These are phyloP conservation scores for Phytophthora europaea DNA, from an alignment of 352 stramenopile genomes.

Conservation along the genomic window DNA sequence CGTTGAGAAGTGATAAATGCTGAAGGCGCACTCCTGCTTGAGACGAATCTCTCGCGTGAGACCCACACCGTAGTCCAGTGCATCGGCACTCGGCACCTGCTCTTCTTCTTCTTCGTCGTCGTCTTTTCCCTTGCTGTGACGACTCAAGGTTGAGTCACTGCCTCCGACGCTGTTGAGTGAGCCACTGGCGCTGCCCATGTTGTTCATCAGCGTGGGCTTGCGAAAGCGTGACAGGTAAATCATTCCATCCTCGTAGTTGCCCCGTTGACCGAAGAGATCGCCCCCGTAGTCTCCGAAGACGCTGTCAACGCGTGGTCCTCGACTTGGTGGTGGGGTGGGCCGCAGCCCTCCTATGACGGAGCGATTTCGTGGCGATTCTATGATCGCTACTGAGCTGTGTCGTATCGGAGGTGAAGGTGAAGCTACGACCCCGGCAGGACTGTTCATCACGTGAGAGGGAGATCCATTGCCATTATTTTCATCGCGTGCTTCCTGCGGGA, in stretches of 20 bases:
- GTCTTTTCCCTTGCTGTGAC: conserved; percentile 47
- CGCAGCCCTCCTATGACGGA: conserved; percentile 49
- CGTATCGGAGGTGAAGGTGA: conserved; percentile 52
- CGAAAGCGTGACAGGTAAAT: conserved; percentile 89
- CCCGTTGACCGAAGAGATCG: conserved; percentile 87
- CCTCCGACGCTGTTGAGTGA: conserved; percentile 21
- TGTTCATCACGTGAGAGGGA: conserved; percentile 28
- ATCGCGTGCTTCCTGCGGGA: conserved; percentile 67
- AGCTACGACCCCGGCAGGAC: conserved; percentile 9
- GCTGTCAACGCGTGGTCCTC: conserved; percentile 44
- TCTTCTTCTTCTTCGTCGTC: conserved; percentile 67
- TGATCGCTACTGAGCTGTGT: conserved; percentile 34
- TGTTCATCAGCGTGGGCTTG: conserved; percentile 58
- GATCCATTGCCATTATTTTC: conserved; percentile 43
- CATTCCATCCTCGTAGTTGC: conserved; percentile 89
- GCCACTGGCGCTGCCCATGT: conserved; percentile 28
- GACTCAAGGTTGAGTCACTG: conserved; percentile 43
- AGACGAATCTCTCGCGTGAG: conserved; percentile 69
- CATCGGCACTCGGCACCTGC: conserved; percentile 43
- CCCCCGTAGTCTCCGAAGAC: conserved; percentile 77
- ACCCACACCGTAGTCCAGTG: conserved; percentile 45
- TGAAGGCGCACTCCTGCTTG: conserved; percentile 87
- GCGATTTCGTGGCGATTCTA: conserved; percentile 66
- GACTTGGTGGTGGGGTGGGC: conserved; percentile 31
- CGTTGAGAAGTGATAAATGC: conserved; percentile 85